These are phyloP conservation scores for Begonia fuchsioides DNA, from an alignment of 306 rosid genomes.

Conservation along the genomic window DNA sequence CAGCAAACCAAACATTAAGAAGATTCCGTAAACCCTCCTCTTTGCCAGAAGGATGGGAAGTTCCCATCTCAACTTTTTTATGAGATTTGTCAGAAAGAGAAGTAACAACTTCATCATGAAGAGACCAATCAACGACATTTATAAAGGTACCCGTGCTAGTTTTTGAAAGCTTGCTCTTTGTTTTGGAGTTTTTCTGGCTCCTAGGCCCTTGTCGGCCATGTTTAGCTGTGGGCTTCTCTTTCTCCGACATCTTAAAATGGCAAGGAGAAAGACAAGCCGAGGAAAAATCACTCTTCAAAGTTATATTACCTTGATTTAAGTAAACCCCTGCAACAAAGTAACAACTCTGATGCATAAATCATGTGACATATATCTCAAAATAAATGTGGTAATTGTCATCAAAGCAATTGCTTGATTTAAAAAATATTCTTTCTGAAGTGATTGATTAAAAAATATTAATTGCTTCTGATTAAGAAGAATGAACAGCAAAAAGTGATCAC, in stretches of 20 bases:
- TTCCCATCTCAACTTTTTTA: constrained; percentile 30
- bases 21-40: constrained; percentile 45
- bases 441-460: no score
- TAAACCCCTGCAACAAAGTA: constrained; percentile 58
- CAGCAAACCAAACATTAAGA: constrained; percentile 48
- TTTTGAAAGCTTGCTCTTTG: constrained; percentile 27
- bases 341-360: constrained; percentile 5
- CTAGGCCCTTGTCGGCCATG: constrained; percentile 37
- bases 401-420: no score
- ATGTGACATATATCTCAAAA: no score
- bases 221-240: constrained; percentile 34
- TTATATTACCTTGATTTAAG: constrained; percentile 37
- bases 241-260: constrained; percentile 36
- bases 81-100: constrained; percentile 36
- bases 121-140: constrained; percentile 42
- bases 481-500: no score
- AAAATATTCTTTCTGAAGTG: no score
- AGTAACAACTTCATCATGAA: constrained; percentile 35
- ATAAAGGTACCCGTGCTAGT: constrained; percentile 27
- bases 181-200: constrained; percentile 21
- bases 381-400: no score
- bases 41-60: constrained; percentile 24
- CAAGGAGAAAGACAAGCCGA: constrained; percentile 57
- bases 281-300: constrained; percentile 37
- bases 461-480: no score